Evolutionary conservation across 805 yeast species (phyloP).

Genomic region (Sugiyamaella qingdaonensis): DNA sequence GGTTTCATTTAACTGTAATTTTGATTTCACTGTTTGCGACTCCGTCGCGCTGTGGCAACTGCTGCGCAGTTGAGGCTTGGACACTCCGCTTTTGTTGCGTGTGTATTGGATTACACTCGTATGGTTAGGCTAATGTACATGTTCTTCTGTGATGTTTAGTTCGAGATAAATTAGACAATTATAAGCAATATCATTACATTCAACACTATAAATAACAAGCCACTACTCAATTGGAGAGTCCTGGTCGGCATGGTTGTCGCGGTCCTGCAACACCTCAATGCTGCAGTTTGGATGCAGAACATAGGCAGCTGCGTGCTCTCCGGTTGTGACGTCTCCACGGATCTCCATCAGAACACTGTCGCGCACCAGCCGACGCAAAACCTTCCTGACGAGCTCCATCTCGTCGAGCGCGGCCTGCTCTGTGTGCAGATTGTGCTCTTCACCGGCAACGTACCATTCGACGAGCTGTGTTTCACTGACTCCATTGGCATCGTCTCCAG

Average conservation of each 20-base stretch:
- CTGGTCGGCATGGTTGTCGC: not conserved
- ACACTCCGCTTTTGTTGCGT: no score
- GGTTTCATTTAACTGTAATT: no score
- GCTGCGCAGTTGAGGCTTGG: no score
- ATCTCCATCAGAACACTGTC: slow-evolving; percentile 78
- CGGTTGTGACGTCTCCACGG: slow-evolving; percentile 37
- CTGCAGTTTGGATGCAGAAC: slow-evolving; percentile 34
- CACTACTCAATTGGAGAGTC: not conserved
- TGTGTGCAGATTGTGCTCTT: slow-evolving; percentile 63
- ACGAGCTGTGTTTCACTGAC: slow-evolving; percentile 63
- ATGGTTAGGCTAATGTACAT: no score
- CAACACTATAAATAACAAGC: not conserved
- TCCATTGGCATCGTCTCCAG: slow-evolving; percentile 51
- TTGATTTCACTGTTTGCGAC: no score
- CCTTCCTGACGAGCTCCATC: slow-evolving; percentile 68
- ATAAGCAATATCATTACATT: not conserved
- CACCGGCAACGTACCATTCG: slow-evolving; percentile 75
- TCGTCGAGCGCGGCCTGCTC: slow-evolving; percentile 72
- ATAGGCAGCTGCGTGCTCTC: slow-evolving; percentile 18
- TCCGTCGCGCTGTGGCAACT: no score
- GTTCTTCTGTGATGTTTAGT: no score
- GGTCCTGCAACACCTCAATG: slow-evolving; percentile 6
- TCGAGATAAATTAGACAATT: no score
- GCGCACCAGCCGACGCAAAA: slow-evolving; percentile 74
- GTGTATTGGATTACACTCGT: no score